Evolutionary conservation across 768 basidiomycete species (phyloP).

Genomic region (Mycena polygramma): DNA sequence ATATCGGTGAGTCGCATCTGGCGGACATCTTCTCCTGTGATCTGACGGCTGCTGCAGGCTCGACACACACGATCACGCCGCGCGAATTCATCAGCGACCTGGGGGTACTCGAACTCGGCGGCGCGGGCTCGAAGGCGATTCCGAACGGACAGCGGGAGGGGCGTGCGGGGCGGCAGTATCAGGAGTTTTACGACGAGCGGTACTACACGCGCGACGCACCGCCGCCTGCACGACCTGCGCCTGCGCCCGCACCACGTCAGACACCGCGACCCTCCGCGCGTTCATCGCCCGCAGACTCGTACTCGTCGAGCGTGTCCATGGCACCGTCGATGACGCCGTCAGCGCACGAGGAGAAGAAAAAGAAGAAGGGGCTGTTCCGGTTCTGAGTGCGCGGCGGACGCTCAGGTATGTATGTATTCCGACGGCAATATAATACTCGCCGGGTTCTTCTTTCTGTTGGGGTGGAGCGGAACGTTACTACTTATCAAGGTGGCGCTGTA

Average conservation of each 20-base stretch:
- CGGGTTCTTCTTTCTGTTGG: conserved; percentile 13
- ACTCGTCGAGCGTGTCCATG: conserved; percentile 43
- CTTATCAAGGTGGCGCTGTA: conserved; percentile 22
- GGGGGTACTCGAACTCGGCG: conserved; percentile 88
- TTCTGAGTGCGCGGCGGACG: conserved; percentile 57
- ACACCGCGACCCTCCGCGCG: conserved; percentile 43
- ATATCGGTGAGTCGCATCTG: conserved; percentile 73
- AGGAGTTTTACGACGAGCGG: conserved; percentile 85
- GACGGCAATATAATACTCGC: conserved; percentile 15
- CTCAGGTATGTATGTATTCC: background rate
- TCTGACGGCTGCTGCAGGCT: conserved; percentile 66
- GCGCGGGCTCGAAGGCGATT: conserved; percentile 79
- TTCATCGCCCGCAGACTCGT: conserved; percentile 38
- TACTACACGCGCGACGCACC: conserved; percentile 79
- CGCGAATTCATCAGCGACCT: conserved; percentile 89
- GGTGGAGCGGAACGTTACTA: conserved; percentile 21
- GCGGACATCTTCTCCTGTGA: background rate
- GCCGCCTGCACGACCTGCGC: conserved; percentile 58
- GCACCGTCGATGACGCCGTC: conserved; percentile 50
- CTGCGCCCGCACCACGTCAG: conserved; percentile 37
- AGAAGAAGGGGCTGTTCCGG: conserved; percentile 83
- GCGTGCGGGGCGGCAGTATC: conserved; percentile 65
- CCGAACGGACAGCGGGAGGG: conserved; percentile 77
- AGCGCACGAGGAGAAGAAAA: conserved; percentile 72
- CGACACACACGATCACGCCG: conserved; percentile 89